Base-by-base conservation (phyloP, 2,329 filamentous ascomycete genomes). In the Beauveria rudraprayagi region DNA sequence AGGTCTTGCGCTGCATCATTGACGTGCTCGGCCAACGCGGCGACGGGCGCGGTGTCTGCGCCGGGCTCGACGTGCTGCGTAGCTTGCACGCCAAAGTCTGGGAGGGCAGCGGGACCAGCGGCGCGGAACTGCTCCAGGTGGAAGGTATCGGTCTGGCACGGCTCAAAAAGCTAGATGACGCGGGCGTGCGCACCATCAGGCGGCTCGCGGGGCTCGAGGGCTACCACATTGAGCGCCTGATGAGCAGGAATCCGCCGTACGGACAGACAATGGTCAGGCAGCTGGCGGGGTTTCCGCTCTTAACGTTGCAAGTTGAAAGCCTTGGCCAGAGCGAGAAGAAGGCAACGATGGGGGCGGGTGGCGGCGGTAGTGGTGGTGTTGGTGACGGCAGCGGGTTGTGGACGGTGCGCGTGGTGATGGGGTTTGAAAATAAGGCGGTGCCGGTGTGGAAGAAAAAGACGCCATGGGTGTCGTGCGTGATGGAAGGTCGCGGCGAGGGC, bases 201-300 rank as follows among this genome's bases (percentile, higher is more conserved):
- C 82, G 84, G n/a, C 77, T 99, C 14, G 83, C 87, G 17, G 74
- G 72, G 7, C 80, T 85, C 16, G 87, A 93, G 41, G 78, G 87
- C 28, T 82, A 86, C 58, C 82, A 85, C 28, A 90, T 99, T 56
- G 93, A 97, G 67, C 82, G 85, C 53, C 75, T 91, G 26, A 72
- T 96, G 52, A 88, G 86, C 64, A 87, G 88, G 59, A 91, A 96
- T 65, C 90, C 92, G 0, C 91, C 93, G 0, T 96, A 89, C 69
- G 94, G 93, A 0, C 80, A 83, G 50, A 87, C 87, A 47, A 70
- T 95, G 47, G 75, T 89, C 16, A 83, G 85, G 14, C 77, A 79
- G 22, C 73, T 94, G 10, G 82, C 81, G 1, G 78, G 80, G 0
- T 97, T 97, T 67, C 94, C 94, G 14, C 71, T 72, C 3, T 68